phyloP scores from a whole-genome alignment of 1,139 yeast species.

The Saccharomyces uvarum region DNA sequence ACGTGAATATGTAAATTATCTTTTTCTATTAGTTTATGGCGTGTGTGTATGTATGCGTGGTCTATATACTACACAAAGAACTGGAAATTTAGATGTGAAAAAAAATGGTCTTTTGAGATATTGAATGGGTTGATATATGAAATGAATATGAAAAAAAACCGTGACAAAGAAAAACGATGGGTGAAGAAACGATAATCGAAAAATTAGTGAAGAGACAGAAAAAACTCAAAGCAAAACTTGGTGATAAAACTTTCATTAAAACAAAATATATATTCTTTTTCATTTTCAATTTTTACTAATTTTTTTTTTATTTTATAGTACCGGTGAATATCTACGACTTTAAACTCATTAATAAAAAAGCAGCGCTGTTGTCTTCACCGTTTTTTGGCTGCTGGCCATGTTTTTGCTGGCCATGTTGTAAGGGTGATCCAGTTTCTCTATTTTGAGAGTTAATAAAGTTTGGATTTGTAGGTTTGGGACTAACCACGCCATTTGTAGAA shows the following conservation, averaged over 20 bases:
- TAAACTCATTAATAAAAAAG: conserved; percentile 26
- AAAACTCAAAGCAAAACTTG: not conserved
- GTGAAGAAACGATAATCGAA: not conserved
- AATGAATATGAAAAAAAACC: not conserved
- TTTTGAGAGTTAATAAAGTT: conserved; percentile 18
- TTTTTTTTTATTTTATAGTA: not conserved
- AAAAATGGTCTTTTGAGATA: not conserved
- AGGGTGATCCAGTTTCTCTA: conserved; percentile 10
- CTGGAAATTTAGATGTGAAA: not conserved
- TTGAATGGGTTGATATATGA: not conserved
- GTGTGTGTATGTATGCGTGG: not conserved
- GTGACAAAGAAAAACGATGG: not conserved
- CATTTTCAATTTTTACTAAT: not conserved
- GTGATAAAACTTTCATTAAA: not conserved
- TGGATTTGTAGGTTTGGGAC: conserved; percentile 5
- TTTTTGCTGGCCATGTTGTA: conserved; percentile 5
- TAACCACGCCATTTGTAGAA: conserved; percentile 2
- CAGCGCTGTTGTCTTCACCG: conserved; percentile 24
- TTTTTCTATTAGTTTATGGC: not conserved
- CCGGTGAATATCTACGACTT: conserved; percentile 13
- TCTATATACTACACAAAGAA: not conserved
- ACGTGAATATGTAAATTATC: not conserved
- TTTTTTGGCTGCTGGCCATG: conserved; percentile 12
- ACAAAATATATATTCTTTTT: not conserved
- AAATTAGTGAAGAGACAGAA: not conserved